Evolutionary conservation across 257 asterid genomes (phyloP).

Genomic region (Knoxia roxburghii): DNA sequence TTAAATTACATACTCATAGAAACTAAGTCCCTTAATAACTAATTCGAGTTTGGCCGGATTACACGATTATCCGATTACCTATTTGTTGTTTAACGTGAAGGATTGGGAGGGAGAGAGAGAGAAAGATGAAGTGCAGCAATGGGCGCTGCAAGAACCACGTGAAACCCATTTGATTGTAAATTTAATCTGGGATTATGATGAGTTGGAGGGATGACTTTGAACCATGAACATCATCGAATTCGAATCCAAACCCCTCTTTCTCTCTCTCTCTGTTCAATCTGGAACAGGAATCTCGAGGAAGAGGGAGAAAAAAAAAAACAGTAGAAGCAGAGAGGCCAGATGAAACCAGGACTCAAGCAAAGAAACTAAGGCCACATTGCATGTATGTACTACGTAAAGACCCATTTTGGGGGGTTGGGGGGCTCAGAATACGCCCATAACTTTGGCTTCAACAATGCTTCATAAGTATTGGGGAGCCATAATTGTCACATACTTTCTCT

Average conservation of each 20-base stretch:
- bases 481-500: conserved; percentile 13
- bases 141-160: conserved; percentile 18
- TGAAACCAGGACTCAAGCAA: neutral
- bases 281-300: conserved; percentile 8
- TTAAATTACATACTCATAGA: too few species aligned
- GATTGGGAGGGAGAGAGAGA: neutral
- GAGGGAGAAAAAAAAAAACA: neutral
- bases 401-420: neutral
- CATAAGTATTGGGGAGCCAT: conserved; percentile 7
- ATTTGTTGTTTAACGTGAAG: too few species aligned
- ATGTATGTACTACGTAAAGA: neutral
- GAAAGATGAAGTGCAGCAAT: conserved; percentile 3
- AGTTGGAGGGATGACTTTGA: too few species aligned
- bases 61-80: too few species aligned
- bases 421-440: conserved; percentile 8
- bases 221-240: neutral
- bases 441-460: neutral
- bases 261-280: neutral
- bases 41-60: too few species aligned
- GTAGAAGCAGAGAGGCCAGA: neutral
- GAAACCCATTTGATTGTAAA: conserved; percentile 12
- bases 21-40: too few species aligned
- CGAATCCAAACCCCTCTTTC: neutral
- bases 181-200: too few species aligned
- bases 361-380: neutral